A percentile compares a stretch with the other conserved stretches of the same genome.
Evolutionary conservation across 208 protist genomes (phyloP).

Genomic region (Crithidia thermophila): DNA sequence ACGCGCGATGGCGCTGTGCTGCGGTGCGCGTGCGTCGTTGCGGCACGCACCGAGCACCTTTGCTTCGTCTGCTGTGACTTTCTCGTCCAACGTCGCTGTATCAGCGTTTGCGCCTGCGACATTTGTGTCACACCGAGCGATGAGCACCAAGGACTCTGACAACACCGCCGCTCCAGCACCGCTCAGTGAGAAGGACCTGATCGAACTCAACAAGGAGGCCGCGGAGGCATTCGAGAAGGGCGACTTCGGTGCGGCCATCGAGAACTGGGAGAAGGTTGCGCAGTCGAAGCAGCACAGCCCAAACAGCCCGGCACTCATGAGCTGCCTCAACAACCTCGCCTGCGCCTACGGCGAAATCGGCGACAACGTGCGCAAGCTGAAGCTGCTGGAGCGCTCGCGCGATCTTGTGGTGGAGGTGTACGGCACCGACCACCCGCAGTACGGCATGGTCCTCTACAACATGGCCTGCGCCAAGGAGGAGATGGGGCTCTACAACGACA

Average conservation of each 20-base stretch:
- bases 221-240: constrained; percentile 59
- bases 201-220: constrained; percentile 70
- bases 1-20: background rate
- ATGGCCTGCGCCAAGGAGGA: constrained; percentile 84
- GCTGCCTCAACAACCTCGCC: constrained; percentile 87
- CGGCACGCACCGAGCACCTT: background rate
- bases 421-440: constrained; percentile 85
- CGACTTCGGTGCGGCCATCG: constrained; percentile 69
- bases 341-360: constrained; percentile 87
- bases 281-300: constrained; percentile 43
- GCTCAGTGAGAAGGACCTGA: constrained; percentile 39
- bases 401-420: constrained; percentile 65
- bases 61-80: background rate
- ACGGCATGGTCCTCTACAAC: constrained; percentile 87
- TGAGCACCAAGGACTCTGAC: background rate
- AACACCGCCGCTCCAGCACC: background rate
- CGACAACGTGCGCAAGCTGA: constrained; percentile 68
- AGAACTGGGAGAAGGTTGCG: constrained; percentile 68
- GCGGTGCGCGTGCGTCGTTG: background rate
- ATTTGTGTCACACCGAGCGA: background rate
- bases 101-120: background rate
- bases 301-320: constrained; percentile 74
- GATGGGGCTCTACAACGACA: constrained; percentile 73
- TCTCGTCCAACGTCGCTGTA: background rate
- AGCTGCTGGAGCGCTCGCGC: constrained; percentile 70